Evolutionary conservation across 139 green algal genomes (phyloP).

Genomic region (Haematococcus lacustris): DNA sequence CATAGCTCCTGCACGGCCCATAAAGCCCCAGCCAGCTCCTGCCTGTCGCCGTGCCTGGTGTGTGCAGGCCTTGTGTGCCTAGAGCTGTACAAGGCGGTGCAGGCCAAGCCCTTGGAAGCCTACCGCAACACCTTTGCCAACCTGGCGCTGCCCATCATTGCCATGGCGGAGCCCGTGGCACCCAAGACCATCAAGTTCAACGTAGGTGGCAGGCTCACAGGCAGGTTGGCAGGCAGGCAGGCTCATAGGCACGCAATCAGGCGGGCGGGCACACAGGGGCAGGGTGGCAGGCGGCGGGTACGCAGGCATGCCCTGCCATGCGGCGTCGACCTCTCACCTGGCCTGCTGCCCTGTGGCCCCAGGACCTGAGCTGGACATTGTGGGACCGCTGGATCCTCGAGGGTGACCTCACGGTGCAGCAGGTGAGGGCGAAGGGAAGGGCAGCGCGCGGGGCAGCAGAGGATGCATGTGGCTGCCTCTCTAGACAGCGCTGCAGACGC

Average conservation of each 20-base stretch:
- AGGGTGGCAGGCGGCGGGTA: background rate
- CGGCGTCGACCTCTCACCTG: no score
- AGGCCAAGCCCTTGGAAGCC: slow-evolving; percentile 65
- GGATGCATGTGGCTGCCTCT: no score
- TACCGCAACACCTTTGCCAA: slow-evolving; percentile 99
- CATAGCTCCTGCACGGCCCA: no score
- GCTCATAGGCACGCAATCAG: background rate
- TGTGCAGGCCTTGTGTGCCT: slow-evolving; percentile 90
- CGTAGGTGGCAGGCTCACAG: background rate
- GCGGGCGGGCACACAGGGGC: background rate
- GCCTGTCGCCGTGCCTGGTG: no score
- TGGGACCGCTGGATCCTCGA: slow-evolving; percentile 96
- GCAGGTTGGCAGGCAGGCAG: background rate
- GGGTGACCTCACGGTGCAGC: slow-evolving; percentile 87
- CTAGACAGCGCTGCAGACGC: no score
- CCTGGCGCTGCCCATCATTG: slow-evolving; percentile 94
- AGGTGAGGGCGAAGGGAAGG: slow-evolving; percentile 53
- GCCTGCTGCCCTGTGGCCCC: background rate
- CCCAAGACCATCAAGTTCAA: slow-evolving; percentile 37
- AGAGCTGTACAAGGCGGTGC: slow-evolving; percentile 93
- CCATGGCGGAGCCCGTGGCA: slow-evolving; percentile 88
- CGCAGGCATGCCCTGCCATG: background rate
- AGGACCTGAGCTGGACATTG: slow-evolving; percentile 83
- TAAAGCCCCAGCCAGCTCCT: no score
- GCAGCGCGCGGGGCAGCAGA: no score